Evolutionary conservation across 495 filamentous ascomycete genomes (phyloP).

Genomic region (Astrothelium subdiscretum): DNA sequence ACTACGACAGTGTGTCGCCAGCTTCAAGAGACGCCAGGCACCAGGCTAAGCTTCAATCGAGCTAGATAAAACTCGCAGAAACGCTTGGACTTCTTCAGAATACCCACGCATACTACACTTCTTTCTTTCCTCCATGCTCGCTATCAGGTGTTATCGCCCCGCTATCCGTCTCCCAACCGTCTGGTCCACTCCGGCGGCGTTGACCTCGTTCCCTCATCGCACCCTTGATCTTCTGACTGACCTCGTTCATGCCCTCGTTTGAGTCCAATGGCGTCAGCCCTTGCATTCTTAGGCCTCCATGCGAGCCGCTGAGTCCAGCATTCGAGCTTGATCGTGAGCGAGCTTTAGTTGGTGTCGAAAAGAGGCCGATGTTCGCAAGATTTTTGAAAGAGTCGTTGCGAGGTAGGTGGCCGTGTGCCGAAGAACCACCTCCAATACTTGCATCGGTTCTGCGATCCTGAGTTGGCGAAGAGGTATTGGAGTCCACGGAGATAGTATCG

Average conservation of each 20-base stretch:
- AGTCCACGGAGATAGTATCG: constrained; percentile 11
- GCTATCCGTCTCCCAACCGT: constrained; percentile 29
- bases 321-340: constrained; percentile 57
- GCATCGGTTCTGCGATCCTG: constrained; percentile 2
- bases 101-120: not conserved
- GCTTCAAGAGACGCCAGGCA: not conserved
- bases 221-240: constrained; percentile 71
- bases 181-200: constrained; percentile 56
- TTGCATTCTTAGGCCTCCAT: constrained; percentile 53
- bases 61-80: no score
- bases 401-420: constrained; percentile 47
- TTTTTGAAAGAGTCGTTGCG: constrained; percentile 89
- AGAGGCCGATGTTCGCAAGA: constrained; percentile 73
- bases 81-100: no score
- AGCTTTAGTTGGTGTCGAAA: constrained; percentile 63
- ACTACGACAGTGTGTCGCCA: not conserved
- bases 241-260: constrained; percentile 66
- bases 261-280: constrained; percentile 61
- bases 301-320: constrained; percentile 43
- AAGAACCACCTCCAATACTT: constrained; percentile 25
- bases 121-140: constrained; percentile 7
- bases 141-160: constrained; percentile 8
- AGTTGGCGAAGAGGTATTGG: constrained; percentile 8
- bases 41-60: not conserved
- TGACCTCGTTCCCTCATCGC: constrained; percentile 79